phyloP scores from a whole-genome alignment of 2,329 filamentous ascomycete species.

The Aspergillus tanneri region DNA sequence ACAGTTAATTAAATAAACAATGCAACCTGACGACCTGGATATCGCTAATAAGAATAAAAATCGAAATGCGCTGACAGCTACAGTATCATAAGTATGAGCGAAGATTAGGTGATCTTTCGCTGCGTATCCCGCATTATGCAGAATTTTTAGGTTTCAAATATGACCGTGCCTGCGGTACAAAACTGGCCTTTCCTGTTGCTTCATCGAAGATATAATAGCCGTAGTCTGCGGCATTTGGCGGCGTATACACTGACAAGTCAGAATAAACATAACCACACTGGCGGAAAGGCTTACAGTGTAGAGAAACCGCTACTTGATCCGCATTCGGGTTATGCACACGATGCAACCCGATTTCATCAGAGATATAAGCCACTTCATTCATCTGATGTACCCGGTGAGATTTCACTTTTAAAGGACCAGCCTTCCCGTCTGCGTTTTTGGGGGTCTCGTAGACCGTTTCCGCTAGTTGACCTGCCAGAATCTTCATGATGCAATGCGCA shows the following conservation, averaged over 20 bases:
- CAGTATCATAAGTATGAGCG: no score
- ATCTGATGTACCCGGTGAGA: conserved; percentile 23
- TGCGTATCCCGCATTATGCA: no score
- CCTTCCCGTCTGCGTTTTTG: neutral
- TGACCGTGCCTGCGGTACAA: conserved; percentile 28
- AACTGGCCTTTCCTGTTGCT: conserved; percentile 27
- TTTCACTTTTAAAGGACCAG: conserved; percentile 25
- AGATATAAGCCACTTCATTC: conserved; percentile 36
- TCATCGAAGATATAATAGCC: conserved; percentile 35
- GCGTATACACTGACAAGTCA: conserved; percentile 28
- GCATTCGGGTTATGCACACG: conserved; percentile 30
- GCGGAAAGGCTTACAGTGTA: conserved; percentile 28
- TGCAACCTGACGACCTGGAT: no score
- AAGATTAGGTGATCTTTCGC: no score
- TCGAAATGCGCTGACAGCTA: no score
- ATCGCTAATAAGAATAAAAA: no score
- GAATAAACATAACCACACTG: neutral
- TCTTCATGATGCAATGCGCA: conserved; percentile 40
- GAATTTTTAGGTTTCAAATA: neutral
- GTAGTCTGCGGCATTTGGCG: conserved; percentile 35
- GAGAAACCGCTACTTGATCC: conserved; percentile 31
- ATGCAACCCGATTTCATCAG: conserved; percentile 34
- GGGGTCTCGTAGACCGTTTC: conserved; percentile 31
- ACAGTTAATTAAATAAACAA: no score
- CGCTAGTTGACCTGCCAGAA: conserved; percentile 30